A percentile compares a stretch with the other conserved stretches of the same genome.
Conservation (phyloP, 495 filamentous ascomycete species). For the Podospora conica region DNA sequence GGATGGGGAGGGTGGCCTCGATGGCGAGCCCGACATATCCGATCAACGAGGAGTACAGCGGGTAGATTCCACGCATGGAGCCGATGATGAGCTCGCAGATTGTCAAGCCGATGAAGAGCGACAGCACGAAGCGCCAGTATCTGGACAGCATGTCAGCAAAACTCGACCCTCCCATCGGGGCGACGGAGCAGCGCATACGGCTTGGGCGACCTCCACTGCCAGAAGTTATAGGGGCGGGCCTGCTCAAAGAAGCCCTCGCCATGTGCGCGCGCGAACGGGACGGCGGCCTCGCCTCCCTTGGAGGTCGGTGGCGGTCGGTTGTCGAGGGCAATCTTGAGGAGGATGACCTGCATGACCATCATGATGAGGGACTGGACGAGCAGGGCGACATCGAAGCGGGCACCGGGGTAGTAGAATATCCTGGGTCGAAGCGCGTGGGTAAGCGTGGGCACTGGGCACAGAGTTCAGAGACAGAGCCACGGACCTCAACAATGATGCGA, state of each 20-base stretch:
- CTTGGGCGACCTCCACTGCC: constrained; percentile 80
- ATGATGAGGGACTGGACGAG: constrained; percentile 83
- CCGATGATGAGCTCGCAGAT: constrained; percentile 68
- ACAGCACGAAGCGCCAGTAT: constrained; percentile 83
- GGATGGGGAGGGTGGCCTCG: constrained; percentile 84
- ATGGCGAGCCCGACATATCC: constrained; percentile 81
- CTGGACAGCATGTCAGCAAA: constrained; percentile 32
- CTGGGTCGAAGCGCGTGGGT: constrained; percentile 32
- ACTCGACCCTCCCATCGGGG: neutral
- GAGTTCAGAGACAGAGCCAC: constrained; percentile 15
- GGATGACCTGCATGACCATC: constrained; percentile 70
- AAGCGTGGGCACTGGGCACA: neutral
- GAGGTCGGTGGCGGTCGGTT: constrained; percentile 64
- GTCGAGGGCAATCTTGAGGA: constrained; percentile 86
- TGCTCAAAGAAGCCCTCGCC: constrained; percentile 43
- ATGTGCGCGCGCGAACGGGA: constrained; percentile 50
- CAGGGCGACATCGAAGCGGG: constrained; percentile 71
- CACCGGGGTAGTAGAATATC: constrained; percentile 92
- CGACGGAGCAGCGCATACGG: constrained; percentile 49
- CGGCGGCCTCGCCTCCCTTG: constrained; percentile 49
- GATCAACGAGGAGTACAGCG: constrained; percentile 61
- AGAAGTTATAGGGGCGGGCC: constrained; percentile 79
- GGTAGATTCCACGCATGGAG: constrained; percentile 50
- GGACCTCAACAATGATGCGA: constrained; percentile 85
- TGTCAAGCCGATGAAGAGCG: constrained; percentile 59